phyloP scores from a whole-genome alignment of 768 basidiomycete genomes.

The Lactarius vividus region DNA sequence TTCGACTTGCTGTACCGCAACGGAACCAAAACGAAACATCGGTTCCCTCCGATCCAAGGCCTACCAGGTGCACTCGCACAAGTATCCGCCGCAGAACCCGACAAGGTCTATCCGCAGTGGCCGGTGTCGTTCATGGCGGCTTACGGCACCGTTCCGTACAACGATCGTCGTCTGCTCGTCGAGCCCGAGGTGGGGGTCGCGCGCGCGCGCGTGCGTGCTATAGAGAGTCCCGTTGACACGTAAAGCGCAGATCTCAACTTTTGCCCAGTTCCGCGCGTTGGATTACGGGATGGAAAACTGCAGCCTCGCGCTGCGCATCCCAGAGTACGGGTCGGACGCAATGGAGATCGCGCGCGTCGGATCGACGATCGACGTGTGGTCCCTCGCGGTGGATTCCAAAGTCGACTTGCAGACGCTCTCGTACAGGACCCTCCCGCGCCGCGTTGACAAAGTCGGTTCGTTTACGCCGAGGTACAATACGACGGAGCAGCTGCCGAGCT shows the following conservation, averaged over 20 bases:
- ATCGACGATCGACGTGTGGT: slow-evolving; percentile 3
- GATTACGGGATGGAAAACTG: slow-evolving; percentile 15
- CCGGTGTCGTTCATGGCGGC: slow-evolving; percentile 17
- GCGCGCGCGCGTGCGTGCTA: neutral
- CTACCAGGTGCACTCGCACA: no score
- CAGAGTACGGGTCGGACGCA: neutral
- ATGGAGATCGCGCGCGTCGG: slow-evolving; percentile 11
- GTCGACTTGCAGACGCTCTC: no score
- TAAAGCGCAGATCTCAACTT: slow-evolving; percentile 6
- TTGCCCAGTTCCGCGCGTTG: slow-evolving; percentile 15
- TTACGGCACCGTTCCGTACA: slow-evolving; percentile 5
- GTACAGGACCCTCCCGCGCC: no score
- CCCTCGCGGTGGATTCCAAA: neutral
- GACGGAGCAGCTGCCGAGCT: neutral
- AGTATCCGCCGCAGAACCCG: no score
- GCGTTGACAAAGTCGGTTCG: neutral
- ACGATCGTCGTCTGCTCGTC: slow-evolving; percentile 12
- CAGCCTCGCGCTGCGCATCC: slow-evolving; percentile 3
- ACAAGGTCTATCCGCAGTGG: slow-evolving; percentile 13
- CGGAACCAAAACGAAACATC: no score
- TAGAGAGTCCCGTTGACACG: neutral
- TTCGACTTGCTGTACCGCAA: no score
- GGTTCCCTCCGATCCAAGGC: neutral
- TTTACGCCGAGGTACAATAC: slow-evolving; percentile 10
- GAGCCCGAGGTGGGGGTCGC: neutral